Conservation (phyloP, 2,329 filamentous ascomycete genomes). For the Xylariaceae sp. region DNA sequence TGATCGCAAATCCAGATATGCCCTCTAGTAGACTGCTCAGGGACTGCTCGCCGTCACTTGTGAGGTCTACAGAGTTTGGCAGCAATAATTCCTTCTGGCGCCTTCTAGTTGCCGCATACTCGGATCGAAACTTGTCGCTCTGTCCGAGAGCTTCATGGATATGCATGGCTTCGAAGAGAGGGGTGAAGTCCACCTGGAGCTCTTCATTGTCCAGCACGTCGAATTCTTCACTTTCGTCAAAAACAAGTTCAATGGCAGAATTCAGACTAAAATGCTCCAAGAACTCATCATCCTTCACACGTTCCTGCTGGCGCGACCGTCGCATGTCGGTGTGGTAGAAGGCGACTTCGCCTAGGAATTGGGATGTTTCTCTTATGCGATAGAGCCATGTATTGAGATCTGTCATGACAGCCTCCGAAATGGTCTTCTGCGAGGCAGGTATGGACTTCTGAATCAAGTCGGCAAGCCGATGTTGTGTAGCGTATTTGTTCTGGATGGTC, state of each 20-base stretch:
- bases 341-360: conserved; percentile 91
- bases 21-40: conserved; percentile 90
- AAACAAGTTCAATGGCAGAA: conserved; percentile 91
- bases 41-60: conserved; percentile 77
- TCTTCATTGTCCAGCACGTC: conserved; percentile 95
- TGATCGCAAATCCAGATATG: conserved; percentile 93
- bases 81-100: conserved; percentile 89
- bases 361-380: conserved; percentile 89
- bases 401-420: conserved; percentile 94
- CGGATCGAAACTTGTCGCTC: conserved; percentile 81
- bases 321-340: conserved; percentile 94
- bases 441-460: conserved; percentile 96
- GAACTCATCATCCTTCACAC: conserved; percentile 70
- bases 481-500: conserved; percentile 73
- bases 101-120: conserved; percentile 87
- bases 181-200: conserved; percentile 88
- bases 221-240: conserved; percentile 92
- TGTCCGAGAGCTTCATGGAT: conserved; percentile 94
- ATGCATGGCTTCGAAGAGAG: conserved; percentile 89
- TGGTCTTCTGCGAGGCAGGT: conserved; percentile 84
- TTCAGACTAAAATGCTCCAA: conserved; percentile 85
- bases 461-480: conserved; percentile 90
- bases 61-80: conserved; percentile 69
- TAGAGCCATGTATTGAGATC: conserved; percentile 97
- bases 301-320: conserved; percentile 75